These are phyloP conservation scores for Trametes hirsuta DNA, from an alignment of 1,284 basidiomycete genomes.

Conservation along the genomic window DNA sequence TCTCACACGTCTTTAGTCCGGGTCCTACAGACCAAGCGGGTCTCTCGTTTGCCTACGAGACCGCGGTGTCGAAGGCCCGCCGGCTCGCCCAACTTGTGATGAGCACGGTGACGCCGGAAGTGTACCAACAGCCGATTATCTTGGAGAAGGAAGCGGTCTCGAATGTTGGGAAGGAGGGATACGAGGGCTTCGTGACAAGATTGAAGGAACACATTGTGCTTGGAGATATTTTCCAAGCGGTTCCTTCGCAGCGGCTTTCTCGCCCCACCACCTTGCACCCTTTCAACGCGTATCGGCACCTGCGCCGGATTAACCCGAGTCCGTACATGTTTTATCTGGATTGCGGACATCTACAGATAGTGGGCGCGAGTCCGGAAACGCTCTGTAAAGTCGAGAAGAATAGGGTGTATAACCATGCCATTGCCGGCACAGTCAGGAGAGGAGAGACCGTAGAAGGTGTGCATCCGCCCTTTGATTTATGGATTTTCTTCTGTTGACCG, in stretches of 20 bases:
- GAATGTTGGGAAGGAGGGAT: conserved; percentile 94
- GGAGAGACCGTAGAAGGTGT: conserved; percentile 84
- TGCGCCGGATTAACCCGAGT: conserved; percentile 94
- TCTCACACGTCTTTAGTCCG: conserved; percentile 92
- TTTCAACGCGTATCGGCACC: conserved; percentile 94
- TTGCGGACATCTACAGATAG: conserved; percentile 90
- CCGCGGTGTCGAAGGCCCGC: conserved; percentile 79
- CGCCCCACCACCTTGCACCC: conserved; percentile 90
- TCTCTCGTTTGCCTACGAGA: conserved; percentile 81
- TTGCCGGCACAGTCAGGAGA: conserved; percentile 92
- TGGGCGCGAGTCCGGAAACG: conserved; percentile 97
- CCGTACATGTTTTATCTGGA: conserved; percentile 99
- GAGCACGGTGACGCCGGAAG: conserved; percentile 61
- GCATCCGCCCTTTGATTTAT: conserved; percentile 26
- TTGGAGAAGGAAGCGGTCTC: conserved; percentile 77
- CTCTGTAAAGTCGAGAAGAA: conserved; percentile 94
- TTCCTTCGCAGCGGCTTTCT: conserved; percentile 90
- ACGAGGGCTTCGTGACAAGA: conserved; percentile 89
- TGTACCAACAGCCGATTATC: conserved; percentile 68
- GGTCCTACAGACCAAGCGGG: conserved; percentile 64
- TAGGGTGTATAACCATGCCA: conserved; percentile 97
- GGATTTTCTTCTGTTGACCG: too few species aligned
- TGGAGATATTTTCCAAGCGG: conserved; percentile 99
- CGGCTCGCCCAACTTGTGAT: conserved; percentile 72
- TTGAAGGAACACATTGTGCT: conserved; percentile 94